Conservation (phyloP, 2,329 filamentous ascomycete genomes). For the Microcera coccophila region DNA sequence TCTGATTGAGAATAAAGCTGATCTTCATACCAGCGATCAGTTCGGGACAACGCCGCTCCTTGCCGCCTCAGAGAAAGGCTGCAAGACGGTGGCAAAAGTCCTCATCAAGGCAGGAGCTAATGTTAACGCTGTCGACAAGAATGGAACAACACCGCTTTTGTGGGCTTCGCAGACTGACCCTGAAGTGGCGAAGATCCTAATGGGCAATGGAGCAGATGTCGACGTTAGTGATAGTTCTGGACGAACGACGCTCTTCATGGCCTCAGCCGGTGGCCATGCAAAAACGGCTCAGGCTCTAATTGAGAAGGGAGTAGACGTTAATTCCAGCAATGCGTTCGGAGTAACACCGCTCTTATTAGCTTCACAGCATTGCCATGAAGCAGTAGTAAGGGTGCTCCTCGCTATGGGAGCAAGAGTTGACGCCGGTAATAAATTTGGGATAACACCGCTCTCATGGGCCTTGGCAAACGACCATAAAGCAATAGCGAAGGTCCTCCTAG, state of each 20-base stretch:
- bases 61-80: background rate
- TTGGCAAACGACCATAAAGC: background rate
- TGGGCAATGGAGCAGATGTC: no score
- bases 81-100: background rate
- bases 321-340: background rate
- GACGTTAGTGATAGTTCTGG: no score
- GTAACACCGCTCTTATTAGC: background rate
- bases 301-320: no score
- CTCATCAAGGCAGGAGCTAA: background rate
- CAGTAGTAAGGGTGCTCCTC: background rate
- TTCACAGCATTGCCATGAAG: background rate
- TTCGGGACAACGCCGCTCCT: no score
- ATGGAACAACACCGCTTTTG: background rate
- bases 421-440: background rate
- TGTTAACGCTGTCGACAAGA: background rate
- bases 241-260: no score
- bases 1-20: no score
- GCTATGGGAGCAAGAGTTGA: background rate
- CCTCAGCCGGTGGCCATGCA: no score
- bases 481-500: background rate
- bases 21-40: no score
- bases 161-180: background rate
- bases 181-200: no score
- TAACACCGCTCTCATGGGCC: background rate
- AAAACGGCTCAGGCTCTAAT: no score